Base-by-base conservation (phyloP, 225 moss, liverwort and hornwort species). In the Neckera pumila region DNA sequence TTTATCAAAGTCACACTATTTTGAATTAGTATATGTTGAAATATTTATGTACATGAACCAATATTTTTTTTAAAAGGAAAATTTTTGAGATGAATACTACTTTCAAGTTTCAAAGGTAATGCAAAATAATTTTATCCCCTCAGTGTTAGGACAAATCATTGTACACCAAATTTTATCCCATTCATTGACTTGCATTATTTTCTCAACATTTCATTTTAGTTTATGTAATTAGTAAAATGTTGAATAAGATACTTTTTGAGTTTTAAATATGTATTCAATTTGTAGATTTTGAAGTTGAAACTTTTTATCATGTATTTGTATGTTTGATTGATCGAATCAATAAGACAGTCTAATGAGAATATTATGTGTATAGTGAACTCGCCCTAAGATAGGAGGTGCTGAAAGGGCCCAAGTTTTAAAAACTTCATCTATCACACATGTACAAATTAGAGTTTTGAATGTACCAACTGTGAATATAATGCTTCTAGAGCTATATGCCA, bases 391-490 rank as follows among this genome's bases (percentile, higher is more conserved):
- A 38, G 18, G 40, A 14, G 3, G 40, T 40, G 1, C 8, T 40
- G 4, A 4, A 71, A 71, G 42, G 0, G 0, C 3, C 2, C 0
- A 15, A 2, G 14, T 40, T 40, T 70, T 14, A 8, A 34, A 3
- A 70, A 5, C 14, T 9, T 25, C 40, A 0, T 70, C 40, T 14
- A n/a, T 0, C 0, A 12, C 3, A 3, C 0, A 26, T 8, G 40
- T 5, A 26, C 4, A 40, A 25, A 42, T 42, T 40, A 3, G 14
- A 40, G 8, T 38, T 69, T 69, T 40, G 69, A 23, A 23, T 40
- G 69, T 8, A 23, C 4, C 1, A 4, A 23, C 40, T 7, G 8
- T 26, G 9, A 26, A 9, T 0, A 27, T 16, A 27, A 27, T 5
- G 14, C 14, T 70, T 69, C 15, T 27, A 27, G 27, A 43, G 2